Evolutionary conservation across 352 stramenopile genomes (phyloP).

Genomic region (Aphanomyces euteiches): DNA sequence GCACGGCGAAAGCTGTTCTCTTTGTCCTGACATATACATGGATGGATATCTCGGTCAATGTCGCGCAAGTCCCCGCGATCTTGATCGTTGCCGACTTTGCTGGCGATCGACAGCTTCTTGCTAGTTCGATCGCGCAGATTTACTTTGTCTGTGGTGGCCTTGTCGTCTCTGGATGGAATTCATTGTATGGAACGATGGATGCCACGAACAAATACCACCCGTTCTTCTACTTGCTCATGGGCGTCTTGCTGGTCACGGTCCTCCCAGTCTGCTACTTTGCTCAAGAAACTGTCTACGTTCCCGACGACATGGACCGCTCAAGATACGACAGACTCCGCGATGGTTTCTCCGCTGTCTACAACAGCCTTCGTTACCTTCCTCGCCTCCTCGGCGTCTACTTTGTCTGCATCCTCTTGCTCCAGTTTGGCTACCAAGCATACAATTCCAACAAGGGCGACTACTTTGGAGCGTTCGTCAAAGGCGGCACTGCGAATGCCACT

Average conservation of each 20-base stretch:
- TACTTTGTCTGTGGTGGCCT: constrained; percentile 48
- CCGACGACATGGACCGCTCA: not conserved
- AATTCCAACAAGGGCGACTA: constrained; percentile 60
- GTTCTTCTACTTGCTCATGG: constrained; percentile 51
- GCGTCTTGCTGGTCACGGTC: constrained; percentile 41
- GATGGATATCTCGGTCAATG: constrained; percentile 59
- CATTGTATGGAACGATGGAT: constrained; percentile 47
- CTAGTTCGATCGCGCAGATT: constrained; percentile 44
- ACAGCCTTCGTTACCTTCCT: constrained; percentile 46
- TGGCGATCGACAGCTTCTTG: constrained; percentile 48
- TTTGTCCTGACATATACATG: constrained; percentile 54
- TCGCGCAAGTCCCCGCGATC: constrained; percentile 44
- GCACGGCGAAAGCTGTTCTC: constrained; percentile 44
- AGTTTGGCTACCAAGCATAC: constrained; percentile 59
- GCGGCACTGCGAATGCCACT: constrained; percentile 42
- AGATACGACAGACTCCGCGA: constrained; percentile 9
- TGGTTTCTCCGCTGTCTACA: constrained; percentile 48
- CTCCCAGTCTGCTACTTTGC: constrained; percentile 35
- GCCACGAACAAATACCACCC: constrained; percentile 37
- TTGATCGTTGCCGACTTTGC: constrained; percentile 58
- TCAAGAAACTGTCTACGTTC: constrained; percentile 35
- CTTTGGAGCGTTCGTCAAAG: constrained; percentile 57
- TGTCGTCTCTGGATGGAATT: constrained; percentile 47
- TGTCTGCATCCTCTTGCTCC: constrained; percentile 49
- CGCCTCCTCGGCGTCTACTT: constrained; percentile 46